Percentiles rank a stretch among this genome's conserved stretches.
phyloP scores from a whole-genome alignment of 768 basidiomycete genomes.

The Pleurotus salmoneostramineus region DNA sequence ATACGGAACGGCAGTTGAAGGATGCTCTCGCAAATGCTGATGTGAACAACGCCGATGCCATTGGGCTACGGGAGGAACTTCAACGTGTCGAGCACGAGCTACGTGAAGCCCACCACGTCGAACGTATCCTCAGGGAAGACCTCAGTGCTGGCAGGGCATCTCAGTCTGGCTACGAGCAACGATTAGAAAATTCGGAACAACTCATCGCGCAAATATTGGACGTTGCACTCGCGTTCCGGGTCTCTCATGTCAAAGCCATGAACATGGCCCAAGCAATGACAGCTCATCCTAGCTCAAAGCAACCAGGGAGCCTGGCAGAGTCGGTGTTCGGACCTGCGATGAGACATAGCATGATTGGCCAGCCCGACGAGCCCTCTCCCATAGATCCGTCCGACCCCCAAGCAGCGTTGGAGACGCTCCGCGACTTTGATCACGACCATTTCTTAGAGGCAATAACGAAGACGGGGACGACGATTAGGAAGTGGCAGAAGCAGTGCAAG shows the following conservation, averaged over 20 bases:
- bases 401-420: constrained; percentile 64
- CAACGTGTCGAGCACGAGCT: constrained; percentile 69
- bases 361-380: constrained; percentile 62
- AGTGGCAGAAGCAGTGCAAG: constrained; percentile 98
- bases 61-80: constrained; percentile 69
- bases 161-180: constrained; percentile 64
- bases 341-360: constrained; percentile 51
- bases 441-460: constrained; percentile 83
- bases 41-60: constrained; percentile 63
- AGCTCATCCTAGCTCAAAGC: constrained; percentile 46
- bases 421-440: constrained; percentile 78
- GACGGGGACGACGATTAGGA: constrained; percentile 82
- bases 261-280: constrained; percentile 56
- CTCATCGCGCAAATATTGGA: constrained; percentile 81
- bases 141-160: constrained; percentile 65
- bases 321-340: constrained; percentile 45
- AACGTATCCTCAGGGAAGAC: constrained; percentile 71
- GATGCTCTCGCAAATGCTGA: constrained; percentile 59
- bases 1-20: constrained; percentile 57
- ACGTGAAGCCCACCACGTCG: constrained; percentile 60
- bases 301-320: constrained; percentile 42
- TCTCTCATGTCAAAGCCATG: constrained; percentile 72
- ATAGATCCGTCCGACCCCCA: constrained; percentile 75
- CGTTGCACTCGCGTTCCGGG: constrained; percentile 73
- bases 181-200: constrained; percentile 59